Base-by-base conservation (phyloP, 768 basidiomycete genomes). In the Termitomyces sp. region DNA sequence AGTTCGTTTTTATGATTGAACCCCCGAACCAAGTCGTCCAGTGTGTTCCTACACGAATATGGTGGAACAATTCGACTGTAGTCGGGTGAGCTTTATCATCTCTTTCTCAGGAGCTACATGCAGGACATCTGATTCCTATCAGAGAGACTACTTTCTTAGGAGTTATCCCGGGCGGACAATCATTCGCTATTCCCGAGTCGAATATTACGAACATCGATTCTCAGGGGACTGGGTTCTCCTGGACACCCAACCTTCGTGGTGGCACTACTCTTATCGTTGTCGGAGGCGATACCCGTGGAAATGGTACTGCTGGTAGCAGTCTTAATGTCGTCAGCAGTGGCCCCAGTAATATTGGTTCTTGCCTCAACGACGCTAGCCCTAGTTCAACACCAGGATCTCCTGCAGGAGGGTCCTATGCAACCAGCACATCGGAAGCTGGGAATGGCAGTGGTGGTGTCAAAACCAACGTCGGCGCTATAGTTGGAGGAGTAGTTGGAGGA, bases 161-260 rank as follows among this genome's bases (percentile, higher is more conserved):
- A 3, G 76, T 91, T 46, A 91, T 93, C 35, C 91, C 91, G 1
- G 91, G 91, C 0, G 91, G 91, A 13, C 75, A 89, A 54, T 89
- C 89, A 0, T 90, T 92, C 68, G 64, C 75, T 6, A 81, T 93
- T 48, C 87, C 87, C 1, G 61, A 79, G 62, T 77, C 77, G 13
- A 33, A 67, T 2, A 68, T 87, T 23, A 81, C 87, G 9, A 67
- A 76, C 40, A 70, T 79, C 3, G 30, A 66, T 0, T 58, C 64
- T 0, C 67, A 82, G 61, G 87, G 88, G 10, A 82, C 80, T 8
- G 90, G 91, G 1, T 90, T 91, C 63, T 69, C 66, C 13, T 93
- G 90, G 90, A 82, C 75, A 12, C 84, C 87, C 0, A 74, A 81
- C 13, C 70, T 91, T 16, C 81, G 85, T 13, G 79, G 79, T 2